Percentiles rank a stretch among this genome's conserved stretches.
phyloP scores from a whole-genome alignment of 2,329 filamentous ascomycete species.

The Mycosphaerella arachidis region DNA sequence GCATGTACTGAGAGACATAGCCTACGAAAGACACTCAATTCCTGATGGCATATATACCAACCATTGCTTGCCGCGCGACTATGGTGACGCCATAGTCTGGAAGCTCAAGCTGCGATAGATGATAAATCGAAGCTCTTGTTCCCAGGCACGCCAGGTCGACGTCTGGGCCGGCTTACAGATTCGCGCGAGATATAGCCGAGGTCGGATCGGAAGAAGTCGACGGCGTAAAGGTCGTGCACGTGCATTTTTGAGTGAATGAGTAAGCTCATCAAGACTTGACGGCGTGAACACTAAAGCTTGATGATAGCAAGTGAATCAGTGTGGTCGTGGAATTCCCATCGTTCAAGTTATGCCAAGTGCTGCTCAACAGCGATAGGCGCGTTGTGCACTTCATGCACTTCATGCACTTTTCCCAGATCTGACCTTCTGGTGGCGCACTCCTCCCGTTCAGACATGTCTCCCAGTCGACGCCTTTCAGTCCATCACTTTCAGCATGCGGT shows the following conservation, averaged over 20 bases:
- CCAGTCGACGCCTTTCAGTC: conserved; percentile 40
- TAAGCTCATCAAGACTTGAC: background rate
- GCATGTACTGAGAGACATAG: background rate
- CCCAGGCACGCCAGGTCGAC: too few species aligned
- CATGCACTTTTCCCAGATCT: too few species aligned
- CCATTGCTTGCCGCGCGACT: background rate
- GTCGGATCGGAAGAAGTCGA: background rate
- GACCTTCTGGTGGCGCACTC: too few species aligned
- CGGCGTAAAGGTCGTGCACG: background rate
- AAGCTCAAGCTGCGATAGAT: background rate
- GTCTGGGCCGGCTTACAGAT: background rate
- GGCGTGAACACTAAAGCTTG: too few species aligned
- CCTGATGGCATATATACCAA: background rate
- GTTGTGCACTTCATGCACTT: background rate
- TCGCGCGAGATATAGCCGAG: background rate
- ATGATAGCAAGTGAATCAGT: too few species aligned
- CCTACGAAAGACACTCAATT: background rate
- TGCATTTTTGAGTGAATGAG: background rate
- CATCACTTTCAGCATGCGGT: conserved; percentile 52
- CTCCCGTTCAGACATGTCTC: background rate
- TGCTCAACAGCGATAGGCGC: too few species aligned
- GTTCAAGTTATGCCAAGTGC: too few species aligned
- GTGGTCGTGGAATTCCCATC: too few species aligned
- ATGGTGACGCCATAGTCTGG: background rate
- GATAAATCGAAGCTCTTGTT: background rate